Base-by-base conservation (phyloP, 2,329 filamentous ascomycete species). In the Aspergillus cejpii region DNA sequence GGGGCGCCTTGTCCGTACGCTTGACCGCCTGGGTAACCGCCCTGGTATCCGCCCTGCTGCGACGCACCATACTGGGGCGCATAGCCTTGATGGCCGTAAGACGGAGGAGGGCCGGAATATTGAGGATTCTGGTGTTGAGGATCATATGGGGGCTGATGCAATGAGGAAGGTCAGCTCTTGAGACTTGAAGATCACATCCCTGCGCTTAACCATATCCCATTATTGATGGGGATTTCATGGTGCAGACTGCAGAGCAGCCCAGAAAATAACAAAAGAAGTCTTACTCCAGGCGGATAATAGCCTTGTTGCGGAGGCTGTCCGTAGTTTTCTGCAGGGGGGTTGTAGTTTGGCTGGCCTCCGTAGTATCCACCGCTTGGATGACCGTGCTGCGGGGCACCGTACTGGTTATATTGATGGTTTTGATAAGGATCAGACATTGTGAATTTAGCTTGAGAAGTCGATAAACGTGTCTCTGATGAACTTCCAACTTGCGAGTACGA, bases 201-300 rank as follows among this genome's bases (percentile, higher is more conserved):
- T 3, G 28, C 28, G 28, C 28, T n/a, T n/a, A 15, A 31, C 28
- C 3, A 31, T 8, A 31, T 15, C n/a, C 4, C 8, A 15, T 31
- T 8, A 31, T 31, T 31, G n/a, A 31, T 7, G 17, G 3, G 21
- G 12, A 8, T 39, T 38, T 20, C 31, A 20, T 24, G 4, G 23
- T 24, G 4, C 23, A 4, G 4, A 8, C 4, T 24, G 23, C 23
- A 8, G 8, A 24, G 8, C 24, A 41, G 24, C 31, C n/a, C 29
- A 27, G 12, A 20, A 19, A 21, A 7, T 12, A 10, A 12, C 7
- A 8, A 21, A 38, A 36, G 27, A 31, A 14, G 27, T 47, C 60
- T 56, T 44, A 65, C 63, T 28, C 53, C 50, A 7, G 51, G 49
- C 33, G 50, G 56, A 41, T 59, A 60, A 14, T 57, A 54, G n/a